These are phyloP conservation scores for Gossypium gossypioides DNA, from an alignment of 441 rosid genomes.

Conservation along the genomic window DNA sequence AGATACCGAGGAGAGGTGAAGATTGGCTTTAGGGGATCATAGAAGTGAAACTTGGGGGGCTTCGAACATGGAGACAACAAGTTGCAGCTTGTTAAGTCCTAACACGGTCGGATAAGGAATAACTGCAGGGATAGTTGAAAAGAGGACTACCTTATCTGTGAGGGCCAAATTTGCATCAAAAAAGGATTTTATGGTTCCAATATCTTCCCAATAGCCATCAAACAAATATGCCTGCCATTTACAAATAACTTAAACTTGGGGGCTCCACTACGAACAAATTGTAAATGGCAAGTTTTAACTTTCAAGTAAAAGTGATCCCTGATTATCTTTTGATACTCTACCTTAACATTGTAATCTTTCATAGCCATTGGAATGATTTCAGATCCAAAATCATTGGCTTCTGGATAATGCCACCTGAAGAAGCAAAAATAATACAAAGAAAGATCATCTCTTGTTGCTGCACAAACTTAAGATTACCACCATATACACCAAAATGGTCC, in stretches of 20 bases:
- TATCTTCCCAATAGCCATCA: conserved; percentile 78
- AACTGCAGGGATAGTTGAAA: conserved; percentile 8
- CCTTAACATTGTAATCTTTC: conserved; percentile 46
- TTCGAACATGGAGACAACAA: conserved; percentile 17
- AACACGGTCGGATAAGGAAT: conserved; percentile 1
- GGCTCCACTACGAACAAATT: not conserved
- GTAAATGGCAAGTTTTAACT: conserved; percentile 2
- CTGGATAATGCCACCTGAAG: conserved; percentile 50
- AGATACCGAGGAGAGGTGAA: conserved; percentile 76
- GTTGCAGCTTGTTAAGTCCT: conserved; percentile 2
- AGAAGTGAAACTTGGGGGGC: conserved; percentile 67
- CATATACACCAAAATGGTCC: not conserved
- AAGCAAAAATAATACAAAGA: not conserved
- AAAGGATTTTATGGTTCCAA: conserved; percentile 73
- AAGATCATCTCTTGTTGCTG: not conserved
- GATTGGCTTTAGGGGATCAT: conserved; percentile 72
- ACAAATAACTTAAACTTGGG: not conserved
- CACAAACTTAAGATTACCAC: not conserved
- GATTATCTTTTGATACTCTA: conserved; percentile 14
- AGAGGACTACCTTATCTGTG: conserved; percentile 54
- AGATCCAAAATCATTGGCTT: conserved; percentile 81
- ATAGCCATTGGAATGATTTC: conserved; percentile 68
- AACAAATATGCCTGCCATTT: conserved; percentile 56
- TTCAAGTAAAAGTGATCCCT: not conserved
- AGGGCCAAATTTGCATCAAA: conserved; percentile 86